Percentiles rank a stretch among this genome's conserved stretches.
phyloP scores from a whole-genome alignment of 495 filamentous ascomycete species.

The Daldinia childiae region DNA sequence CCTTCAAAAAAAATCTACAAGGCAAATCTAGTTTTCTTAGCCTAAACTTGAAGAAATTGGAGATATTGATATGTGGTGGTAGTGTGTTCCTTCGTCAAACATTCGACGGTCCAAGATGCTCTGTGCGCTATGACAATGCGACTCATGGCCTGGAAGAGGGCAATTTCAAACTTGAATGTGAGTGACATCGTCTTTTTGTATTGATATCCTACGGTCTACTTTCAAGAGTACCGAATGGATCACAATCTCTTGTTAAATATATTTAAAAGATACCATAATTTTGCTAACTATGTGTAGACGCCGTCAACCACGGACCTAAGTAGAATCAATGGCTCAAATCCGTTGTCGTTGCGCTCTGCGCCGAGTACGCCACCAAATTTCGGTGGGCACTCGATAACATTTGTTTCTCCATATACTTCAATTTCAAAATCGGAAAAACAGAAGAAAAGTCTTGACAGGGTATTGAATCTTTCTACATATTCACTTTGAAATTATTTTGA shows the following conservation, averaged over 20 bases:
- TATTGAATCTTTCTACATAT: conserved; percentile 25
- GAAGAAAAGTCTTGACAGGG: conserved; percentile 55
- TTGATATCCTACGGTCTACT: background rate
- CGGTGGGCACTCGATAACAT: conserved; percentile 42
- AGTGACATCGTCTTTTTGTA: conserved; percentile 22
- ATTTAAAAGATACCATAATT: background rate
- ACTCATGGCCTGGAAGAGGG: conserved; percentile 45
- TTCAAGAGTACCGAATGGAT: background rate
- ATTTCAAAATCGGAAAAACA: conserved; percentile 53
- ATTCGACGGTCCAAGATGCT: conserved; percentile 38
- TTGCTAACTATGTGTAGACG: conserved; percentile 34
- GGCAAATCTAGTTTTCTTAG: background rate
- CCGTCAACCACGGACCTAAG: conserved; percentile 36
- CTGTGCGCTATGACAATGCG: conserved; percentile 45
- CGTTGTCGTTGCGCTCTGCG: conserved; percentile 31
- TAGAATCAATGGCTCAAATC: conserved; percentile 37
- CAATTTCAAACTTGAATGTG: conserved; percentile 44
- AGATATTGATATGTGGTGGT: conserved; percentile 23
- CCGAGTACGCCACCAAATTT: conserved; percentile 35
- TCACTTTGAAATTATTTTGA: conserved; percentile 23
- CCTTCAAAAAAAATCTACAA: background rate
- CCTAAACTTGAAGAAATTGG: background rate
- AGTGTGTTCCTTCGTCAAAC: conserved; percentile 15
- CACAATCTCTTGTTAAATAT: background rate
- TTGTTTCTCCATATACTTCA: conserved; percentile 46